Percentiles rank a stretch among this genome's conserved stretches.
Conservation (phyloP, 108 stramenopile genomes). For the Pseudonitzschia delicatissima region DNA sequence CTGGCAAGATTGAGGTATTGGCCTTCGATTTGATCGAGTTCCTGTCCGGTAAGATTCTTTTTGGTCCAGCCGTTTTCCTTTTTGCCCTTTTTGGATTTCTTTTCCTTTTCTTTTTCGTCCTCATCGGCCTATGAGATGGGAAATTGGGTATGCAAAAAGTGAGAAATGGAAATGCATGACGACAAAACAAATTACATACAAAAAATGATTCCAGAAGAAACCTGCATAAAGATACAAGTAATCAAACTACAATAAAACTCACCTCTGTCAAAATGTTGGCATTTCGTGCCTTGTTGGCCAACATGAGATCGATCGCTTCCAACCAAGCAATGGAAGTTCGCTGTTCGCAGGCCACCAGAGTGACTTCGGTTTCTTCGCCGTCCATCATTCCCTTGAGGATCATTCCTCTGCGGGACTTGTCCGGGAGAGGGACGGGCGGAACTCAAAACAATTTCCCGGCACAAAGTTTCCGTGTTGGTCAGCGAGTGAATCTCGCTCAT, state of each 20-base stretch:
- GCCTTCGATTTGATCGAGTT: slow-evolving; percentile 72
- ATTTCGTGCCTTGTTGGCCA: slow-evolving; percentile 42
- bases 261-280: too few species aligned
- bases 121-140: too few species aligned
- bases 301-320: slow-evolving; percentile 80
- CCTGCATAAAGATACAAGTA: slow-evolving; percentile 13
- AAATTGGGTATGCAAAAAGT: not conserved
- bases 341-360: slow-evolving; percentile 79
- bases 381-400: slow-evolving; percentile 35
- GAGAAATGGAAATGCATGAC: not conserved
- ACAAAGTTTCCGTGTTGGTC: slow-evolving; percentile 47
- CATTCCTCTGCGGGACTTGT: slow-evolving; percentile 55
- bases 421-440: slow-evolving; percentile 48
- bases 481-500: slow-evolving; percentile 53
- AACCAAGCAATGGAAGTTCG: slow-evolving; percentile 81
- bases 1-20: slow-evolving; percentile 75
- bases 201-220: not conserved
- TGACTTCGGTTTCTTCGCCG: slow-evolving; percentile 9
- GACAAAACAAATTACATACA: not conserved
- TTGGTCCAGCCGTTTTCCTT: slow-evolving; percentile 34
- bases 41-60: slow-evolving; percentile 44
- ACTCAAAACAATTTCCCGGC: slow-evolving; percentile 50
- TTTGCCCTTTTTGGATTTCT: not conserved
- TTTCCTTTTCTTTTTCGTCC: too few species aligned
- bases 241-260: not conserved